Conservation (phyloP, 169 alveolate species). For the Plasmodium chabaudi region DNA sequence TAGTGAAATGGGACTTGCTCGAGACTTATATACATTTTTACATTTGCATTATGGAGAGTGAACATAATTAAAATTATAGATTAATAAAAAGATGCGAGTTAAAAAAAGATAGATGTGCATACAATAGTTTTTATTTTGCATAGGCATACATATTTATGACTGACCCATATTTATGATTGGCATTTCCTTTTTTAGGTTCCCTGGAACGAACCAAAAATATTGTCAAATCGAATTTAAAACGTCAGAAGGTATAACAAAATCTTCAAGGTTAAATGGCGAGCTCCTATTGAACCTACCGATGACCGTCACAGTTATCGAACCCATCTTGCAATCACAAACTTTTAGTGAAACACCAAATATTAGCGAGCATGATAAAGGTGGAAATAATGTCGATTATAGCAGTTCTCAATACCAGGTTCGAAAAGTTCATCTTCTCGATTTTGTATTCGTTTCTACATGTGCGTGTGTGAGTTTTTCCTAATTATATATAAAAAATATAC, state of each 20-base stretch:
- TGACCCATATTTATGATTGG: neutral
- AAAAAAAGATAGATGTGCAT: too few relatives aligned
- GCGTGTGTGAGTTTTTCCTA: neutral
- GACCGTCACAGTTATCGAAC: constrained; percentile 78
- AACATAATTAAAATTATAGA: too few relatives aligned
- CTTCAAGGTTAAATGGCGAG: constrained; percentile 77
- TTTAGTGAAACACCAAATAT: constrained; percentile 17
- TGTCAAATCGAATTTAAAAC: constrained; percentile 78
- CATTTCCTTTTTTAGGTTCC: constrained; percentile 45
- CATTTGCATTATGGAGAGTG: too few relatives aligned
- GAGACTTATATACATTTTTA: too few relatives aligned
- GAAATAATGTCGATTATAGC: neutral
- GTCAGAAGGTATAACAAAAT: constrained; percentile 78
- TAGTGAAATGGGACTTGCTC: too few relatives aligned
- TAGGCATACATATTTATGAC: too few relatives aligned
- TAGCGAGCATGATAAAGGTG: constrained; percentile 6
- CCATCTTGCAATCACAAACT: constrained; percentile 24
- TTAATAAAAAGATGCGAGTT: too few relatives aligned
- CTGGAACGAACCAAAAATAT: constrained; percentile 75
- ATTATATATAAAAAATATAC: neutral
- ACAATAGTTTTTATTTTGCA: too few relatives aligned
- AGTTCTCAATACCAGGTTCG: constrained; percentile 33
- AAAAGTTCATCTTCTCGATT: too few relatives aligned
- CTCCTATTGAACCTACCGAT: constrained; percentile 62
- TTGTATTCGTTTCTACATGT: neutral